A percentile compares a stretch with the other conserved stretches of the same genome.
These are phyloP conservation scores for Emericellopsis cladophorae DNA, from an alignment of 2,329 filamentous ascomycete species.

Conservation along the genomic window DNA sequence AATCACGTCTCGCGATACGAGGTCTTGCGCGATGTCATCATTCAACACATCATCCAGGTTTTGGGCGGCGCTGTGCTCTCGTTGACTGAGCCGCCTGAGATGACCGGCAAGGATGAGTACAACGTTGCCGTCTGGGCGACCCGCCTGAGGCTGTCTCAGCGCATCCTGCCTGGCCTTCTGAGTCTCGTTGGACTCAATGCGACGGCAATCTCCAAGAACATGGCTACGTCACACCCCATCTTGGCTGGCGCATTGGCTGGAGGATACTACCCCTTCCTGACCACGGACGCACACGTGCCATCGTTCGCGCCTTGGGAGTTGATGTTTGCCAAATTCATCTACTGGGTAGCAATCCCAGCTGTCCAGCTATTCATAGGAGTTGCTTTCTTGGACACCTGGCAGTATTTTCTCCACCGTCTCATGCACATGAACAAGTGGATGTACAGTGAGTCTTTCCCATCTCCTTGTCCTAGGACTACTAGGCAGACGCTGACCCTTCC, in stretches of 20 bases:
- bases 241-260: constrained; percentile 67
- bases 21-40: constrained; percentile 77
- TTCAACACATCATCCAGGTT: constrained; percentile 88
- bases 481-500: constrained; percentile 3
- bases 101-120: constrained; percentile 67
- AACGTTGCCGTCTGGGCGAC: constrained; percentile 86
- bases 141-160: constrained; percentile 66
- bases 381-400: constrained; percentile 83
- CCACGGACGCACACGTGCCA: constrained; percentile 48
- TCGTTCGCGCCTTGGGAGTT: constrained; percentile 81
- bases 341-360: constrained; percentile 64
- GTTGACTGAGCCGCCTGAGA: constrained; percentile 60
- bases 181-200: constrained; percentile 66
- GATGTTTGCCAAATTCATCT: constrained; percentile 59
- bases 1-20: constrained; percentile 80
- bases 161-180: constrained; percentile 61
- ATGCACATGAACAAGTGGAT: constrained; percentile 99
- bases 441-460: constrained; percentile 67
- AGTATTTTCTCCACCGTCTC: constrained; percentile 89
- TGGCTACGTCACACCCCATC: constrained; percentile 58
- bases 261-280: constrained; percentile 65
- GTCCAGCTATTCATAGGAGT: constrained; percentile 68
- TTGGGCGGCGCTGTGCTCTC: constrained; percentile 54
- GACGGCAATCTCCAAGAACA: constrained; percentile 58
- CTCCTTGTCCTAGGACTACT: constrained; percentile 8